Base-by-base conservation (phyloP, 371 early-diverging fungal genomes). In the Pancytospora philotis region DNA sequence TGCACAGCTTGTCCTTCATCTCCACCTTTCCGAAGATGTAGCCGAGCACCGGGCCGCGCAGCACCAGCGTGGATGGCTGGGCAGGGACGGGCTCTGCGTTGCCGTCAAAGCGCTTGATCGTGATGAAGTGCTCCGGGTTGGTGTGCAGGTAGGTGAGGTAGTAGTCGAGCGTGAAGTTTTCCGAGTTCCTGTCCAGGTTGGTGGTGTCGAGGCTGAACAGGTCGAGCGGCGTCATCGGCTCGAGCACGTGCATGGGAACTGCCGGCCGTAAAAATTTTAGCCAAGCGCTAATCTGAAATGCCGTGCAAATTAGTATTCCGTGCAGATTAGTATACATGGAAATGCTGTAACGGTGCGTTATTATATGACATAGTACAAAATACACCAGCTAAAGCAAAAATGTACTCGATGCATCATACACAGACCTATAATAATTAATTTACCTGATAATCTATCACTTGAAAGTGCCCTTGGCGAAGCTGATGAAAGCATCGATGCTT, bases 1-100 rank as follows among this genome's bases (percentile, higher is more conserved):
- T 51, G 35, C 38, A 36, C 8, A 53, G 90, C 0, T 39, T 45
- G 25, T 67, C 64, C 3, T 66, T 72, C 0, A 37, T 37, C 67
- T 76, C 81, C 6, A 57, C n/a, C 39, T 67, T 76, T 13, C 81
- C 80, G 45, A 81, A 63, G 35, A 79, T 62, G 61, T 77, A 79
- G 19, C 75, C 81, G 32, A 68, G 16, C 13, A 52, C 22, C 1
- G 16, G 36, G 0, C 39, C 59, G 34, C 34, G 37, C 25, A 13
- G 50, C 22, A 58, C 27, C 25, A 30, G 16, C 32, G n/a, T 19
- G 31, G 31, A 27, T 30, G 22, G 1, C 30, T 57, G 13, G 32
- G 19, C 38, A 39, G 60, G 6, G 52, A 69, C 35, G n/a, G 41
- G 35, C 25, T 31, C n/a, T 13, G 13, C 57, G 50, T 56, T 34